Evolutionary conservation across 306 rosid genomes (phyloP).

Genomic region (Ceratonia siliqua): DNA sequence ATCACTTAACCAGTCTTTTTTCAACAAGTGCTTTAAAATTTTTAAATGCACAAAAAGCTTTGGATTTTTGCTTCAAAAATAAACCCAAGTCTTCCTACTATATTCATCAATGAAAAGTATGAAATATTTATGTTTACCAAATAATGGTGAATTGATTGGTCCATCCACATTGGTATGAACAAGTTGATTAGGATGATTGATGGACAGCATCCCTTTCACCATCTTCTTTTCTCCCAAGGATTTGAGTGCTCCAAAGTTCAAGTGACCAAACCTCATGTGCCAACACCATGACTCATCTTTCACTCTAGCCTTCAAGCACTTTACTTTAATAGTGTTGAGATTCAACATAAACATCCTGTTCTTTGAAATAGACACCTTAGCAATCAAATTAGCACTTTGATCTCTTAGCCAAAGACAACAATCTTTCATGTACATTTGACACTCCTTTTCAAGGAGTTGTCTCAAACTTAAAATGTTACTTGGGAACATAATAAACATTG

Average conservation of each 20-base stretch:
- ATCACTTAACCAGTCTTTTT: background rate
- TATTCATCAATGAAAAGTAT: background rate
- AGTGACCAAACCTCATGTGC: background rate
- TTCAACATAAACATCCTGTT: background rate
- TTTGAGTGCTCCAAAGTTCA: no score
- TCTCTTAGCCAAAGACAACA: no score
- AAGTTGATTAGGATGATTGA: background rate
- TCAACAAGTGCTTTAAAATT: background rate
- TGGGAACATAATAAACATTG: background rate
- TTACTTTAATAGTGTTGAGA: background rate
- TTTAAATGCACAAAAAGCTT: background rate
- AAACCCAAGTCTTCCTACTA: background rate
- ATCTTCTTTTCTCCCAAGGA: background rate
- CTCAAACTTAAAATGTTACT: background rate
- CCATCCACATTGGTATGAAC: background rate
- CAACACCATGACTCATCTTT: background rate
- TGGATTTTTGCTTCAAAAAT: background rate
- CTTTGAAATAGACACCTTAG: no score
- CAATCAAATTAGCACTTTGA: no score
- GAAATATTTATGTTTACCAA: background rate
- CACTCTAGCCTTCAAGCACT: background rate
- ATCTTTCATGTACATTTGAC: background rate
- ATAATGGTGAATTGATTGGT: background rate
- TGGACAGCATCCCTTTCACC: background rate
- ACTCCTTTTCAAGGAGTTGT: background rate